Base-by-base conservation (phyloP, 2,329 filamentous ascomycete genomes). In the Colletotrichum scovillei region DNA sequence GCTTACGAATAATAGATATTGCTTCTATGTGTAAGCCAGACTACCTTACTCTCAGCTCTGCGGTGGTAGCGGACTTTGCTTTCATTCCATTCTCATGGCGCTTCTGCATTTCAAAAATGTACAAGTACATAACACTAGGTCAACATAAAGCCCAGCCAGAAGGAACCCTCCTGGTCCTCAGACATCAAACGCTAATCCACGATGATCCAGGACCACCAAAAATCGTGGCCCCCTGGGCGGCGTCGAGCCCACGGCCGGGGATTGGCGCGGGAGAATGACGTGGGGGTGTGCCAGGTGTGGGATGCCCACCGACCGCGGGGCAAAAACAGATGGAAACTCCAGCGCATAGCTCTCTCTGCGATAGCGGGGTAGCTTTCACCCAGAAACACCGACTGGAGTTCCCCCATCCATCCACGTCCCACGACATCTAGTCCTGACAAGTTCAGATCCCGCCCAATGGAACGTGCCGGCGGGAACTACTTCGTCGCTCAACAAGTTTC, bases 201-300 rank as follows among this genome's bases (percentile, higher is more conserved):
- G 19, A 62, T 24, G 59, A 28, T 59, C n/a, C 32, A 9, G 52
- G 38, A 46, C 30, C 46, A 24, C 46, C 24, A 46, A 52, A 69
- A 65, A 52, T 26, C 28, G n/a, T 22, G 22, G 12, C 28, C 53
- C 59, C 46, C 57, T 26, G 52, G 52, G 59, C 22, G 53, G 59
- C 26, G 28, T 55, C 67, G 22, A 69, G 32, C 55, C 59, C 66
- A 49, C 49, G 70, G 30, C 60, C 53, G 42, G 38, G 67, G 70
- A 73, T 73, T 70, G 70, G 70, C 46, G 70, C 67, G 67, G 67
- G 60, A 73, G 70, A 65, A 70, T 73, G 70, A 62, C 70, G 70
- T 73, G 70, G 60, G 70, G 67, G 42, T 42, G 14, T 14, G 14
- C 65, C 58, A 46, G 59, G 59, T 30, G 53, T 73, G 22, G 35